These are phyloP conservation scores for Diutina scorzettiae DNA, from an alignment of 1,139 yeast species.

Conservation along the genomic window DNA sequence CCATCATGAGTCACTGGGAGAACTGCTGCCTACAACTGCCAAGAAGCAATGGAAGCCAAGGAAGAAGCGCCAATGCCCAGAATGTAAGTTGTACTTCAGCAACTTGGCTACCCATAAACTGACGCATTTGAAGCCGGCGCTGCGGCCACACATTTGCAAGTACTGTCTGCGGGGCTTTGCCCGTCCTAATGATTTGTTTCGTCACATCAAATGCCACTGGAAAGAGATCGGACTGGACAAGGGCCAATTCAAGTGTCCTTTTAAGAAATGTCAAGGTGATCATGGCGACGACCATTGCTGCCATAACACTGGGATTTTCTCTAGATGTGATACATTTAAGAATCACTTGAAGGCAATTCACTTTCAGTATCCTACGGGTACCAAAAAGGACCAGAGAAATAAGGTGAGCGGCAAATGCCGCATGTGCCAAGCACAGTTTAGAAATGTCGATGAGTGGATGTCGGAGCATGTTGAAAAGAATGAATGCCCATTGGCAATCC, in stretches of 20 bases:
- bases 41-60: slow-evolving; percentile 32
- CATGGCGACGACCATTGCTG: slow-evolving; percentile 35
- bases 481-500: slow-evolving; percentile 23
- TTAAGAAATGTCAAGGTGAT: slow-evolving; percentile 15
- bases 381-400: slow-evolving; percentile 64
- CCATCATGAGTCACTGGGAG: slow-evolving; percentile 5
- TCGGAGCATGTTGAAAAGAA: slow-evolving; percentile 54
- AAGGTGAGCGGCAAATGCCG: slow-evolving; percentile 65
- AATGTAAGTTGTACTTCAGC: slow-evolving; percentile 63
- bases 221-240: slow-evolving; percentile 46
- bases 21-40: slow-evolving; percentile 6
- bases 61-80: slow-evolving; percentile 76
- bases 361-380: slow-evolving; percentile 80
- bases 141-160: slow-evolving; percentile 68
- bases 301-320: slow-evolving; percentile 74
- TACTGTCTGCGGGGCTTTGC: slow-evolving; percentile 80
- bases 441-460: slow-evolving; percentile 72
- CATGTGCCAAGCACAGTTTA: slow-evolving; percentile 56
- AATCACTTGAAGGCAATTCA: slow-evolving; percentile 86
- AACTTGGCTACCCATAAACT: slow-evolving; percentile 81
- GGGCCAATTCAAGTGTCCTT: slow-evolving; percentile 38
- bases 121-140: slow-evolving; percentile 62
- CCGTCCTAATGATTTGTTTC: slow-evolving; percentile 70
- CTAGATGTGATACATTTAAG: slow-evolving; percentile 84
- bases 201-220: slow-evolving; percentile 81